Evolutionary conservation across 1,139 yeast genomes (phyloP).

Genomic region (Pichia sorboxylosa): DNA sequence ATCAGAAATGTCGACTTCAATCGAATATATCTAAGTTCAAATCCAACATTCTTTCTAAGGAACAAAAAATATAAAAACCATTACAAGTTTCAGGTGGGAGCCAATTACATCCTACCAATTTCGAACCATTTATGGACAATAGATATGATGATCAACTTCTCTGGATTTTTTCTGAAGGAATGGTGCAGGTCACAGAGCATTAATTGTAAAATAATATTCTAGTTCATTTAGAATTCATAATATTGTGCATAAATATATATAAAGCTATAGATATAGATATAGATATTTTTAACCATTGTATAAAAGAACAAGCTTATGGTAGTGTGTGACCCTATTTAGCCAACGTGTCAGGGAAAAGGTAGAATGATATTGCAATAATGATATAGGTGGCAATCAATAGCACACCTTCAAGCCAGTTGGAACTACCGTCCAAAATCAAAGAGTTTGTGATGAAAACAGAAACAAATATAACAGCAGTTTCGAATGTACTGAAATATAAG

Average conservation of each 20-base stretch:
- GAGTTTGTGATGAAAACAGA: constrained; percentile 82
- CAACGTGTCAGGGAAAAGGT: constrained; percentile 53
- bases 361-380: constrained; percentile 82
- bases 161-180: constrained; percentile 15
- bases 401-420: constrained; percentile 94
- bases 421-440: constrained; percentile 83
- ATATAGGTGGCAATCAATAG: constrained; percentile 80
- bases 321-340: constrained; percentile 10
- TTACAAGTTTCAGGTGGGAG: constrained; percentile 3
- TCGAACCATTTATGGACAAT: constrained; percentile 10
- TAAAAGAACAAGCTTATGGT: too few relatives aligned
- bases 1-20: constrained; percentile 4
- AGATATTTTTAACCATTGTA: too few relatives aligned
- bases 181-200: too few relatives aligned
- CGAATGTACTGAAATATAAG: constrained; percentile 81
- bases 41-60: not conserved
- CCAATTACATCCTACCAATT: constrained; percentile 14
- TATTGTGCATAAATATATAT: too few relatives aligned
- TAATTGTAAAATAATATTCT: too few relatives aligned
- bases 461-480: constrained; percentile 81
- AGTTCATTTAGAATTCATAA: constrained; percentile 1
- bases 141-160: constrained; percentile 15
- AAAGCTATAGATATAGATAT: not conserved
- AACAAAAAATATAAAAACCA: not conserved
- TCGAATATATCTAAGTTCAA: constrained; percentile 2